Conservation (phyloP, 371 early-diverging fungal species). For the Mucor circinelloides region DNA sequence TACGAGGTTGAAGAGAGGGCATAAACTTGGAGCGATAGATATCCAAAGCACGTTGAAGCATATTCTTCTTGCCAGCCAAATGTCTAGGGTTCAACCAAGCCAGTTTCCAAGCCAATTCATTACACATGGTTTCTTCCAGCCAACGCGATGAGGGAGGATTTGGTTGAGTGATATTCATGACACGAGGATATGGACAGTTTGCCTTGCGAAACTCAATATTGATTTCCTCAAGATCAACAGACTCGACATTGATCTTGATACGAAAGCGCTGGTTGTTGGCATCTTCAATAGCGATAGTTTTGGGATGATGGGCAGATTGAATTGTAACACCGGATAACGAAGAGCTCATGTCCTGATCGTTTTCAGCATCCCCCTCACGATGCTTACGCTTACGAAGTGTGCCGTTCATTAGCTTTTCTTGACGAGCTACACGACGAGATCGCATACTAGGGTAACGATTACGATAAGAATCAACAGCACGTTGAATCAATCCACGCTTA, state of each 20-base stretch:
- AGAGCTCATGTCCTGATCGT: conserved; percentile 1
- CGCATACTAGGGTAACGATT: conserved; percentile 83
- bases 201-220: conserved; percentile 39
- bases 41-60: conserved; percentile 55
- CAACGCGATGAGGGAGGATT: conserved; percentile 26
- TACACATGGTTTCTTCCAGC: conserved; percentile 48
- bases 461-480: conserved; percentile 94
- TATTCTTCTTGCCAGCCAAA: conserved; percentile 45
- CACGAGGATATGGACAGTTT: conserved; percentile 47
- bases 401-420: conserved; percentile 72
- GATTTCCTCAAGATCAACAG: conserved; percentile 45
- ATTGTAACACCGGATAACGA: conserved; percentile 8
- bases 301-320: conserved; percentile 31
- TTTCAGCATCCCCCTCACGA: conserved; percentile 33
- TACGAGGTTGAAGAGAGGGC: conserved; percentile 48
- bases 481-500: conserved; percentile 91
- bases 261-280: conserved; percentile 30
- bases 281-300: conserved; percentile 39
- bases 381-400: conserved; percentile 53
- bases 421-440: conserved; percentile 78
- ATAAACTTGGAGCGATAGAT: conserved; percentile 48
- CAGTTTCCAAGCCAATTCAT: conserved; percentile 55
- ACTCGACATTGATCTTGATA: conserved; percentile 47
- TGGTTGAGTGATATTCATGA: conserved; percentile 30
- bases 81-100: conserved; percentile 54